These are phyloP conservation scores for Sarocladiaceae sp. DNA, from an alignment of 2,329 filamentous ascomycete species.

Conservation along the genomic window DNA sequence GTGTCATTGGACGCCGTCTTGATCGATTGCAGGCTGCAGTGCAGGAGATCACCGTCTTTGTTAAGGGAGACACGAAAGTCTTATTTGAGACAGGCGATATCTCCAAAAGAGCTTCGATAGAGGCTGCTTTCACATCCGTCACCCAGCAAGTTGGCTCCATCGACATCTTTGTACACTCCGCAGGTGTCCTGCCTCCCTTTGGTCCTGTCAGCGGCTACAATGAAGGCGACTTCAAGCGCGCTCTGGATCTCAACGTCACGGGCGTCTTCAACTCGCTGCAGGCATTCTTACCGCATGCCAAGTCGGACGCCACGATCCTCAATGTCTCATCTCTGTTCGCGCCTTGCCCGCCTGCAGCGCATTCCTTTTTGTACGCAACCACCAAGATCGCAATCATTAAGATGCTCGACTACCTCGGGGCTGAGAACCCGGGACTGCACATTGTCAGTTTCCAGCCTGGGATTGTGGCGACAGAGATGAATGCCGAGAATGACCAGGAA, in stretches of 20 bases:
- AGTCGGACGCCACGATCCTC: slow-evolving; percentile 14
- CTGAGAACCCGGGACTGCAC: slow-evolving; percentile 28
- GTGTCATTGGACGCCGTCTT: slow-evolving; percentile 31
- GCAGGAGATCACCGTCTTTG: slow-evolving; percentile 17
- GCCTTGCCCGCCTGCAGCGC: slow-evolving; percentile 17
- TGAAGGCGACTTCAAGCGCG: slow-evolving; percentile 9
- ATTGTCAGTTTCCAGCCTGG: slow-evolving; percentile 36
- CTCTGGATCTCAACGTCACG: slow-evolving; percentile 19
- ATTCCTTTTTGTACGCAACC: slow-evolving; percentile 22
- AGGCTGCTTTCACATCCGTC: neutral
- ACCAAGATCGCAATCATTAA: slow-evolving; percentile 28
- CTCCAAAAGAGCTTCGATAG: slow-evolving; percentile 28
- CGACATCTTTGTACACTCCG: neutral
- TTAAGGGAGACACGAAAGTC: neutral
- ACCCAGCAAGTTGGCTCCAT: slow-evolving; percentile 12
- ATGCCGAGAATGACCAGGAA: neutral
- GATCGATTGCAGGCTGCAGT: slow-evolving; percentile 20
- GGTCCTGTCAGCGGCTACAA: neutral
- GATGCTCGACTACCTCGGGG: slow-evolving; percentile 27
- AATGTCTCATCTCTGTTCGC: slow-evolving; percentile 16
- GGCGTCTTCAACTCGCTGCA: slow-evolving; percentile 19
- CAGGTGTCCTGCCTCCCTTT: neutral
- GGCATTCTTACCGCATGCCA: slow-evolving; percentile 16
- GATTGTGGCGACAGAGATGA: slow-evolving; percentile 27
- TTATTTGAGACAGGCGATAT: neutral